Conservation (phyloP, 2,329 filamentous ascomycete species). For the Didymella arachidicola region DNA sequence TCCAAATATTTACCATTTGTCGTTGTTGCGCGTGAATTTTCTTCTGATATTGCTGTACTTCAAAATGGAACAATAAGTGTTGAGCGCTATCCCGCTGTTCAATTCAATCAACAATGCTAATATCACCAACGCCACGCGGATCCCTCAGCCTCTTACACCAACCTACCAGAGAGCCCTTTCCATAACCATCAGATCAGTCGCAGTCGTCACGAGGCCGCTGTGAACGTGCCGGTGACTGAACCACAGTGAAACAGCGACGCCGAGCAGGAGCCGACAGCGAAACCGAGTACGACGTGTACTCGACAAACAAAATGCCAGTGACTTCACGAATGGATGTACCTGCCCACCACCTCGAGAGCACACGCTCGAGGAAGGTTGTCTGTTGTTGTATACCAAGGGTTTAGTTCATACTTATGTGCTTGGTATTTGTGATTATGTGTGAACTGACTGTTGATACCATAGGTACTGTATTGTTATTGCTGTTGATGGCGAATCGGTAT, state of each 20-base stretch:
- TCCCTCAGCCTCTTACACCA: neutral
- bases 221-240: neutral
- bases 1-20: neutral
- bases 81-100: fast-evolving
- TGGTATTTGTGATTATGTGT: no score
- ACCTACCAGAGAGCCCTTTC: neutral
- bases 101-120: no score
- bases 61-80: no score
- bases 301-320: neutral
- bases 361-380: neutral
- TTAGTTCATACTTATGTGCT: neutral
- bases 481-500: no score
- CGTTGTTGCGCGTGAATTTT: neutral
- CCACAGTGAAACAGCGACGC: neutral
- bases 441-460: no score
- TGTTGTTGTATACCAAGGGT: neutral
- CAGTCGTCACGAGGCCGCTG: neutral
- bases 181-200: neutral
- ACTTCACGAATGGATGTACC: neutral
- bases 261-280: neutral
- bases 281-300: neutral
- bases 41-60: neutral
- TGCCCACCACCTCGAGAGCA: neutral
- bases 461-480: no score
- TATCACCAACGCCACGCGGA: neutral